phyloP scores from a whole-genome alignment of 306 rosid genomes.

The Quercus agrifolia region DNA sequence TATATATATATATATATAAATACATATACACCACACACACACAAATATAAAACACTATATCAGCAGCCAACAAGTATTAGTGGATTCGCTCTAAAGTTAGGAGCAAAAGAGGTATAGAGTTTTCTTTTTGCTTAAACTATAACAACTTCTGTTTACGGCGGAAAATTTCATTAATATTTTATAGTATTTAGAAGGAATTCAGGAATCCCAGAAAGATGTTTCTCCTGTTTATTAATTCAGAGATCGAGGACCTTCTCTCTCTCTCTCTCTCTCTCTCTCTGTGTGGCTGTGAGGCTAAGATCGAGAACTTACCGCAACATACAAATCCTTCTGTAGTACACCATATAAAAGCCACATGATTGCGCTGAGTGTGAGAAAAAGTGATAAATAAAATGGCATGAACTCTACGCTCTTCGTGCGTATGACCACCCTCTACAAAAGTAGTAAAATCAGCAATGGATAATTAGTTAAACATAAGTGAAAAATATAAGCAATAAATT shows the following conservation, averaged over 20 bases:
- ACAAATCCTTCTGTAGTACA: constrained; percentile 60
- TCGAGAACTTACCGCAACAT: constrained; percentile 70
- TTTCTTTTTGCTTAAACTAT: neutral
- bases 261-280: no score
- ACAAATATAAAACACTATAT: no score
- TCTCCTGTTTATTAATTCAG: neutral
- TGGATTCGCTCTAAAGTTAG: neutral
- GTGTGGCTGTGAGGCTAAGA: neutral
- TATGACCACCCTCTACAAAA: constrained; percentile 63
- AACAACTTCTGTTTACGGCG: neutral
- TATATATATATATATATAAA: no score
- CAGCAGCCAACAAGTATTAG: no score
- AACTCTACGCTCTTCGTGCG: constrained; percentile 97
- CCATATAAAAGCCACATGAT: constrained; percentile 72
- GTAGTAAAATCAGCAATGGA: neutral
- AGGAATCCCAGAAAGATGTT: neutral
- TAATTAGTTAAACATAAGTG: neutral
- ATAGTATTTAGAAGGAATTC: neutral
- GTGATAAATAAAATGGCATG: constrained; percentile 80
- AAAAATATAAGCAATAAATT: no score
- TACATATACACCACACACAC: no score
- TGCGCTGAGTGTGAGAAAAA: constrained; percentile 88
- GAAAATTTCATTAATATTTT: neutral
- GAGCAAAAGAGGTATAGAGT: neutral
- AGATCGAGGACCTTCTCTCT: no score